A percentile compares a stretch with the other conserved stretches of the same genome.
These are phyloP conservation scores for Capsicum chinense DNA, from an alignment of 257 asterid species.

Conservation along the genomic window DNA sequence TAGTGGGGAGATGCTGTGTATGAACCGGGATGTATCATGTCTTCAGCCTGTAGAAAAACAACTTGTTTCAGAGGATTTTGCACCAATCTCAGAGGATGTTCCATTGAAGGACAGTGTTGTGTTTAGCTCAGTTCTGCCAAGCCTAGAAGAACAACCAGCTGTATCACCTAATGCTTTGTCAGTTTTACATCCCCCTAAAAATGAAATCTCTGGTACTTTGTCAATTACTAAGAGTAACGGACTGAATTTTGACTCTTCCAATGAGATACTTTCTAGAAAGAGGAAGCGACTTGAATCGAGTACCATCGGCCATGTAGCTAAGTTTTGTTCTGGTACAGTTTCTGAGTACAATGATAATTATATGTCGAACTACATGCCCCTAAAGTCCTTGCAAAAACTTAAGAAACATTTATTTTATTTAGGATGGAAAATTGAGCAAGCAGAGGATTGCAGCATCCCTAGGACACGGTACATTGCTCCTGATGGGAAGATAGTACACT, in stretches of 20 bases:
- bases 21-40: constrained; percentile 33
- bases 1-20: constrained; percentile 25
- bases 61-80: constrained; percentile 26
- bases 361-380: constrained; percentile 10
- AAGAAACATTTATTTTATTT: constrained; percentile 58
- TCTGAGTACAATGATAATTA: constrained; percentile 31
- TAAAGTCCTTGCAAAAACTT: constrained; percentile 25
- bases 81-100: constrained; percentile 22
- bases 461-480: constrained; percentile 57
- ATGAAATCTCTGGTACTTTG: not conserved
- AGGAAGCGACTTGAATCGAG: constrained; percentile 40
- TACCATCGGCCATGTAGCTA: constrained; percentile 48
- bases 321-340: constrained; percentile 50
- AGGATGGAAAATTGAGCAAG: constrained; percentile 58
- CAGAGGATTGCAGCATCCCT: not conserved
- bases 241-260: not conserved
- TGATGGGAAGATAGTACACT: constrained; percentile 36
- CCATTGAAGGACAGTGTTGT: not conserved
- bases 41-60: constrained; percentile 32
- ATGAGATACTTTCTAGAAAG: constrained; percentile 1
- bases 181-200: constrained; percentile 35
- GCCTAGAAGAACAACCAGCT: constrained; percentile 37
- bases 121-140: constrained; percentile 28
- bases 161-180: constrained; percentile 33
- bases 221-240: not conserved